Evolutionary conservation across 495 filamentous ascomycete species (phyloP), one percentile per base, ranked within the genome.

Genomic region (Clavariopsis aquatica): DNA sequence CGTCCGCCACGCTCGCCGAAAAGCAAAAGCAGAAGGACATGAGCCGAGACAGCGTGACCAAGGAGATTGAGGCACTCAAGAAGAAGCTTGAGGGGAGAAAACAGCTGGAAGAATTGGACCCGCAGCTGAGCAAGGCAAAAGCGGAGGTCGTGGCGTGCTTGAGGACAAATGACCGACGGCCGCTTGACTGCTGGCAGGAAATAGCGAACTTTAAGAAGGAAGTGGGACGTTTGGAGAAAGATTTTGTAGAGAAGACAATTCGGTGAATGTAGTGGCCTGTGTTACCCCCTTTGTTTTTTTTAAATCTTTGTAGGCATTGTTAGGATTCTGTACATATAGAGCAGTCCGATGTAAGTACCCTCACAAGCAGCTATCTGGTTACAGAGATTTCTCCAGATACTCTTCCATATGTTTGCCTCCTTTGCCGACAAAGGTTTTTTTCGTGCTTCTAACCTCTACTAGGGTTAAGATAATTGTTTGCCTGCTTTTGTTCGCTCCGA

Each of bases 151-250:
- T 94, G 64, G 82, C 83, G 49, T 98, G 94, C 76, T 79, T 98
- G 80, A 79, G 88, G 67, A 80, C 86, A 72, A 89, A 97, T 78
- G 93, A 98, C 72, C 80, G 92, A 54, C 82, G 92, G 77, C 95
- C 94, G 73, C 77, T 98, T 74, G 87, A 98, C 81, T 98, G 94
- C 82, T 98, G 91, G 88, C 83, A 85, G 76, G 95, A 98, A 82
- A 93, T 98, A 20, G 89, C 91, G 76, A 81, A 78, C 28, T 98
- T 98, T 71, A 94, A 89, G 82, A 81, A 81, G 69, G 91, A 95
- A 80, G 92, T 96, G 28, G 83, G 90, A 52, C 82, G 79, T 73
- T 73, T 97, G 76, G 93, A 98, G 81, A 87, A 84, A 75, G 82
- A 81, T 20, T 98, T 95, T 83, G 87, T 98, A 46, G 87, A 93